Conservation (phyloP, 2,329 filamentous ascomycete species). For the Ophiocordyceps camponoti-leonardi region DNA sequence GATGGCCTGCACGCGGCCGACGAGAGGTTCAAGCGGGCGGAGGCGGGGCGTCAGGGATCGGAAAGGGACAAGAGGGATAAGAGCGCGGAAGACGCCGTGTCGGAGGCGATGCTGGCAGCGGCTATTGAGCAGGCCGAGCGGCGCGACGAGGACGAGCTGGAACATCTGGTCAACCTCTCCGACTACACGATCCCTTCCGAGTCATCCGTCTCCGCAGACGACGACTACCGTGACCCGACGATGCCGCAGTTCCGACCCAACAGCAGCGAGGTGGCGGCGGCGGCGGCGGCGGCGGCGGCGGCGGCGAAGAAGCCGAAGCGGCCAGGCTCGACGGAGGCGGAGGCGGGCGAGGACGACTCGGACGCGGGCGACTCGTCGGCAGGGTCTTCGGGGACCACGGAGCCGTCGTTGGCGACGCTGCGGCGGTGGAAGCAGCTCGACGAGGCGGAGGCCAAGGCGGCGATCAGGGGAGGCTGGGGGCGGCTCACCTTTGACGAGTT, state of each 20-base stretch:
- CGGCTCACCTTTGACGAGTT: conserved; percentile 68
- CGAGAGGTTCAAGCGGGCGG: conserved; percentile 7
- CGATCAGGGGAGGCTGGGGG: conserved; percentile 60
- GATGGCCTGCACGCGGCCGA: conserved; percentile 19
- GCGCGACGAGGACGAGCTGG: conserved; percentile 16
- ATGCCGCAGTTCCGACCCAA: conserved; percentile 55
- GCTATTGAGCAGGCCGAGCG: conserved; percentile 16
- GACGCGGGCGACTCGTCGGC: not conserved
- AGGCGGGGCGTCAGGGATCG: not conserved
- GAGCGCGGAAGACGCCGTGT: conserved; percentile 20
- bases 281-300: not conserved
- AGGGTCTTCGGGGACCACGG: conserved; percentile 1
- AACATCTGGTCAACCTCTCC: conserved; percentile 8
- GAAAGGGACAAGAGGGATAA: conserved; percentile 8
- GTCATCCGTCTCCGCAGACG: conserved; percentile 4
- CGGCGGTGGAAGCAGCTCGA: conserved; percentile 39
- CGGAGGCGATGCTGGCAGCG: conserved; percentile 23
- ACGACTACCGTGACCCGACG: conserved; percentile 36
- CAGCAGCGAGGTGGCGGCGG: conserved; percentile 5
- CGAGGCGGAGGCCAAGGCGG: conserved; percentile 49
- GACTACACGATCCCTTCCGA: conserved; percentile 1
- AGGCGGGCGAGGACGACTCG: not conserved
- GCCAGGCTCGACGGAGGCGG: not conserved
- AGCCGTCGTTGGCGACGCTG: conserved; percentile 17
- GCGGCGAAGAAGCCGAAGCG: not conserved